Base-by-base conservation (phyloP, 2,329 filamentous ascomycete genomes). In the Aspergillus pseudoviridinutans region DNA sequence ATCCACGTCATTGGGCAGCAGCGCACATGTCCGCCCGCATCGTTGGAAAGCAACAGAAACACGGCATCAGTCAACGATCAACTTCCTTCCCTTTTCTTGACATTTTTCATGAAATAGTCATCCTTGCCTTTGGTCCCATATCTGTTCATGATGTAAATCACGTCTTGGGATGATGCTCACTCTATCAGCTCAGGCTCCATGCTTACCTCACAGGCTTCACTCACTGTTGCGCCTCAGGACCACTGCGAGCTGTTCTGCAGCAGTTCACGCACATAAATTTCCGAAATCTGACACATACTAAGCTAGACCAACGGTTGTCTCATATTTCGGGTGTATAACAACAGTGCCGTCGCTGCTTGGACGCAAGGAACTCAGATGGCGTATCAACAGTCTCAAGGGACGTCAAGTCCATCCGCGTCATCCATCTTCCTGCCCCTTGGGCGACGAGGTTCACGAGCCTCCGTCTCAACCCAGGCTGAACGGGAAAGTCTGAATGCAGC, bases 401-500 rank as follows among this genome's bases (percentile, higher is more conserved):
- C 69, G 28, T 66, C 72, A 20, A 80, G 78, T 62, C 77, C 77
- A 38, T 77, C 77, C 27, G 68, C 73, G 25, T 79, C 78, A 25
- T 76, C 78, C 10, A 69, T 75, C 41, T 75, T 78, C 57, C 71
- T 78, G 47, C 76, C 77, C 10, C 72, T 79, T 41, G 76, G 76
- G 44, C 73, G 74, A 59, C 76, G 79, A 51, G 76, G 73, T n/a
- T 84, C 82, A 24, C 70, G 77, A 38, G 72, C 73, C 22, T 86
- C 85, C 25, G 61, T 81, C 17, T 76, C 78, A 25, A 75, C 80
- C 1, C 81, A 83, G 51, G 76, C 85, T 44, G 89, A 92, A 71
- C 89, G 85, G 69, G 89, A 91, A 61, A 87, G 90, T 57, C 81
- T 93, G 41, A 86, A 89, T 35, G 85, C 91, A 61, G 84, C 88